Conservation (phyloP, 2,329 filamentous ascomycete genomes). For the Leptodontidium sp. region DNA sequence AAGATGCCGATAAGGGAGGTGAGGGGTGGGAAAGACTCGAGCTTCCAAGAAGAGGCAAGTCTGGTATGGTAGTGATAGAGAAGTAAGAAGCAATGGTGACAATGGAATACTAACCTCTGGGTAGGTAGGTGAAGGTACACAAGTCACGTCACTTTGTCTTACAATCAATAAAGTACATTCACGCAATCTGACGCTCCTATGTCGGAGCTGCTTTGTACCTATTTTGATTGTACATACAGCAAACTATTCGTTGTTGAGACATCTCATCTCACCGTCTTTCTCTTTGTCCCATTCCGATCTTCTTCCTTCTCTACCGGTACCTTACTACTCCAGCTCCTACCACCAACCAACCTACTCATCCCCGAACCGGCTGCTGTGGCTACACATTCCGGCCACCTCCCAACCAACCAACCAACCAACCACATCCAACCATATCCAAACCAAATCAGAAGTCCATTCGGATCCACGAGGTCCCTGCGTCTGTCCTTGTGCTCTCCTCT, state of each 20-base stretch:
- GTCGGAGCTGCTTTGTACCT: neutral
- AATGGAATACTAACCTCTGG: no score
- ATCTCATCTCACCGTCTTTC: slow-evolving; percentile 7
- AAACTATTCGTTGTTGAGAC: slow-evolving; percentile 13
- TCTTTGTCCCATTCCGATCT: neutral
- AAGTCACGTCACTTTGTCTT: neutral
- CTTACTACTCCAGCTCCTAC: neutral
- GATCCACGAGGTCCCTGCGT: slow-evolving; percentile 13
- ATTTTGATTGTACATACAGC: neutral
- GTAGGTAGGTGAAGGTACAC: neutral
- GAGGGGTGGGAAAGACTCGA: slow-evolving; percentile 6
- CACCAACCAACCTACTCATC: neutral
- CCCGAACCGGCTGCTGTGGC: slow-evolving; percentile 11
- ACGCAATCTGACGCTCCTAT: neutral
- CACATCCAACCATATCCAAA: neutral
- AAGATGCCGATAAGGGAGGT: slow-evolving; percentile 8
- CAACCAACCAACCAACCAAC: neutral
- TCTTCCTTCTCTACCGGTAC: neutral
- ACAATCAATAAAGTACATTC: neutral
- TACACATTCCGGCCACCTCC: slow-evolving; percentile 16
- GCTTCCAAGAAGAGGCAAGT: slow-evolving; percentile 13
- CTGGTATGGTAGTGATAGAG: neutral
- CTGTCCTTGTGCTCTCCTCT: no score
- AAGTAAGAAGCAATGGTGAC: no score
- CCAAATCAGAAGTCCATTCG: slow-evolving; percentile 8